Conservation (phyloP, 306 rosid species). For the Dalbergia cultrata region DNA sequence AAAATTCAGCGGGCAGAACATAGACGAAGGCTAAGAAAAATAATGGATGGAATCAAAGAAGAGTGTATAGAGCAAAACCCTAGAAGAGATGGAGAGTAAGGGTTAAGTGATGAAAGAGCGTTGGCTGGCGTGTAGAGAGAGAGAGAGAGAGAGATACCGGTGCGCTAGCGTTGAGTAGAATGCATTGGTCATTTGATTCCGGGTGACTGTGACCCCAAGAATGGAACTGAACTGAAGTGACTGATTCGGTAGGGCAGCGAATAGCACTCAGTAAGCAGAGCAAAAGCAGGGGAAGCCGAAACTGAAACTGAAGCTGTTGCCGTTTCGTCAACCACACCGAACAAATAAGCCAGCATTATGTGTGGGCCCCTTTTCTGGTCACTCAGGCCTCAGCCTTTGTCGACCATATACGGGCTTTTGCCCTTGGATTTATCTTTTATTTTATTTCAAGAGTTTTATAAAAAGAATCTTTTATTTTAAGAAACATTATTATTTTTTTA, state of each 20-base stretch:
- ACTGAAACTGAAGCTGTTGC: background rate
- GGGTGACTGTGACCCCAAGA: background rate
- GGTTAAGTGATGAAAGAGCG: constrained; percentile 9
- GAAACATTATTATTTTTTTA: too few relatives aligned
- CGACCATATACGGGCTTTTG: too few relatives aligned
- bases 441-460: too few relatives aligned
- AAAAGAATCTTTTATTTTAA: too few relatives aligned
- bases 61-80: constrained; percentile 7
- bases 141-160: constrained; percentile 4
- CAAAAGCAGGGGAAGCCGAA: background rate
- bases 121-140: background rate
- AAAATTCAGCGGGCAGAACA: background rate
- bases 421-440: too few relatives aligned
- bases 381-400: too few relatives aligned
- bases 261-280: background rate
- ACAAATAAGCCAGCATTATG: too few relatives aligned
- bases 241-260: background rate
- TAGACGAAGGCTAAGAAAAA: background rate
- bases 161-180: constrained; percentile 15
- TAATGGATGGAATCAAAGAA: background rate
- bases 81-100: constrained; percentile 32
- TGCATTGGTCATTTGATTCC: constrained; percentile 4
- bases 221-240: background rate
- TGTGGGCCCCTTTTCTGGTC: too few relatives aligned
- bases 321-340: background rate